A percentile compares a stretch with the other conserved stretches of the same genome.
Evolutionary conservation across 2,329 filamentous ascomycete genomes (phyloP).

Genomic region (Sarocladiaceae sp.): DNA sequence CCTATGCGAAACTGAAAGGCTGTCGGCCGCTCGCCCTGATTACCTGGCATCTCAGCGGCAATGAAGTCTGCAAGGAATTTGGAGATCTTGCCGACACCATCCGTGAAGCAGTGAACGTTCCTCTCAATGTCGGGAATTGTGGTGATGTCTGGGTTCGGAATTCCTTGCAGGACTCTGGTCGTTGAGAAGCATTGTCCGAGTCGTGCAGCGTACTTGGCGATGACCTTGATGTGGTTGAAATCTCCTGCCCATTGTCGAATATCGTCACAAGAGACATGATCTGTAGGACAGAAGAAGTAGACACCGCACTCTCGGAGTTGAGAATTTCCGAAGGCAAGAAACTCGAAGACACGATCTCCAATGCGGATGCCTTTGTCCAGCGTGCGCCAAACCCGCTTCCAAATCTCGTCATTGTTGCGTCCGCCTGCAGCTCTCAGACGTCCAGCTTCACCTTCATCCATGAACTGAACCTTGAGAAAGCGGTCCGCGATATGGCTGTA

Average conservation of each 20-base stretch:
- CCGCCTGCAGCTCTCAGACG: slow-evolving; percentile 37
- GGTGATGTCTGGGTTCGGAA: slow-evolving; percentile 52
- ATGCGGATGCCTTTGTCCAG: slow-evolving; percentile 76
- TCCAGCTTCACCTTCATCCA: slow-evolving; percentile 67
- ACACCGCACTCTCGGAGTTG: slow-evolving; percentile 89
- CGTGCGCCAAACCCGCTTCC: slow-evolving; percentile 66
- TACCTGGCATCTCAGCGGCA: slow-evolving; percentile 62
- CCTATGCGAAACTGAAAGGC: slow-evolving; percentile 90
- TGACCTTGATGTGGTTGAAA: slow-evolving; percentile 72
- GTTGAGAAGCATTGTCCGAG: slow-evolving; percentile 96
- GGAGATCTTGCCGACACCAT: slow-evolving; percentile 94
- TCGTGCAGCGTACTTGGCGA: slow-evolving; percentile 88
- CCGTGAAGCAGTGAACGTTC: slow-evolving; percentile 73
- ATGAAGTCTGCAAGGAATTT: slow-evolving; percentile 69
- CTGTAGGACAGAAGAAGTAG: slow-evolving; percentile 81
- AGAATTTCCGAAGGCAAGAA: slow-evolving; percentile 92
- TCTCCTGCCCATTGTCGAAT: slow-evolving; percentile 86
- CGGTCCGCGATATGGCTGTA: slow-evolving; percentile 66
- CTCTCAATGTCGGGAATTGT: slow-evolving; percentile 68
- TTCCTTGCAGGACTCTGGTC: slow-evolving; percentile 67
- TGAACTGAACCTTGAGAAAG: slow-evolving; percentile 86
- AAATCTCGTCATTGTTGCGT: slow-evolving; percentile 62
- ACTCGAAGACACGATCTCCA: slow-evolving; percentile 78
- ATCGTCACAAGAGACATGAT: slow-evolving; percentile 62
- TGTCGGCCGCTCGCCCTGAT: slow-evolving; percentile 59